Conservation (phyloP, 306 rosid species). For the Cucurbita maxima region DNA sequence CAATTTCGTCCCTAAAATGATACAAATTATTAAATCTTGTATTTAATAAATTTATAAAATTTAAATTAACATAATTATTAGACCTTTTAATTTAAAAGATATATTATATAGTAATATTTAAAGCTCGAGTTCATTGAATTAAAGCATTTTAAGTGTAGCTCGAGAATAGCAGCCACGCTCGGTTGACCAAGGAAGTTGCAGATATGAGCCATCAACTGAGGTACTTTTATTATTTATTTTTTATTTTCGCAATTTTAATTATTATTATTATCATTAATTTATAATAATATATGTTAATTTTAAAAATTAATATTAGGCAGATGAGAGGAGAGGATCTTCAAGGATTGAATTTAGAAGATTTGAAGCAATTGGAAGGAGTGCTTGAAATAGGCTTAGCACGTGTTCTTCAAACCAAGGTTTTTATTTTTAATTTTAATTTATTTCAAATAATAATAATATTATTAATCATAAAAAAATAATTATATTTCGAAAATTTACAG, state of each 20-base stretch:
- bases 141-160: not conserved
- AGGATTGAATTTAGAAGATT: constrained; percentile 17
- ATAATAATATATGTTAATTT: not conserved
- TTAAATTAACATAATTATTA: too few relatives aligned
- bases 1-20: too few relatives aligned
- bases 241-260: not conserved
- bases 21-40: too few relatives aligned
- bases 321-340: constrained; percentile 25
- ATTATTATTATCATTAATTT: not conserved
- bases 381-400: constrained; percentile 23
- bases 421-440: not conserved
- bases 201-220: constrained; percentile 18
- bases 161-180: not conserved
- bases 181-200: constrained; percentile 21
- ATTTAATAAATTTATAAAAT: too few relatives aligned
- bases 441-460: not conserved
- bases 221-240: not conserved
- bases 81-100: too few relatives aligned
- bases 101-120: too few relatives aligned
- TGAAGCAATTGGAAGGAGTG: constrained; percentile 15
- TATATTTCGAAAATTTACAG: not conserved
- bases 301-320: constrained; percentile 8
- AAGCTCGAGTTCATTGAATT: too few relatives aligned
- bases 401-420: constrained; percentile 21
- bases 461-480: not conserved